phyloP scores from a whole-genome alignment of 1,139 yeast species.

The Magnusiomyces fungicola region DNA sequence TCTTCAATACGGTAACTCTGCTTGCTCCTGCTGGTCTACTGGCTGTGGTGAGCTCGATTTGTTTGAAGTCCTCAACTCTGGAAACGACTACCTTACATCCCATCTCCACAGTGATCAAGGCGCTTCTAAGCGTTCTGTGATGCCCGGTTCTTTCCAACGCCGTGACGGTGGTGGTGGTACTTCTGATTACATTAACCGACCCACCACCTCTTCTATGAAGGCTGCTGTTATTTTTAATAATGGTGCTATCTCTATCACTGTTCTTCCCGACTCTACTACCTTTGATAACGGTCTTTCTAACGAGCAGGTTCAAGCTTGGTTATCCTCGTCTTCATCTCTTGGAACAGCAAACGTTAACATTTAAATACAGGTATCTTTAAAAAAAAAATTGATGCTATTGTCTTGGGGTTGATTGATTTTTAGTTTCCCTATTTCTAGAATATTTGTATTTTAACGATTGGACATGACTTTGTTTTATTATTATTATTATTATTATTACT shows the following conservation, averaged over 20 bases:
- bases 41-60: conserved; percentile 97
- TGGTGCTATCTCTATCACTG: conserved; percentile 13
- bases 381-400: too few species aligned
- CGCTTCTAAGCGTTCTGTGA: conserved; percentile 48
- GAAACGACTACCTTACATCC: conserved; percentile 65
- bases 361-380: too few species aligned
- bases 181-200: conserved; percentile 79
- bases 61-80: conserved; percentile 72
- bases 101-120: conserved; percentile 90
- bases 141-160: background rate
- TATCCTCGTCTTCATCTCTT: too few species aligned
- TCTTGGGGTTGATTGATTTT: too few species aligned
- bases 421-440: too few species aligned
- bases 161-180: conserved; percentile 66
- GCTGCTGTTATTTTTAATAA: conserved; percentile 75
- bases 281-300: conserved; percentile 7
- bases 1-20: conserved; percentile 69
- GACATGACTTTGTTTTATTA: too few species aligned
- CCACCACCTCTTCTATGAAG: conserved; percentile 66
- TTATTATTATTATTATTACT: too few species aligned
- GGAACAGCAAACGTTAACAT: too few species aligned
- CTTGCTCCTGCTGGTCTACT: conserved; percentile 90
- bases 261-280: conserved; percentile 10
- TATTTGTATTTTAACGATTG: too few species aligned
- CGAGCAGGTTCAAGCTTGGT: conserved; percentile 10